Conservation (phyloP, 1,139 yeast genomes). For the Meyerozyma guilliermondii region DNA sequence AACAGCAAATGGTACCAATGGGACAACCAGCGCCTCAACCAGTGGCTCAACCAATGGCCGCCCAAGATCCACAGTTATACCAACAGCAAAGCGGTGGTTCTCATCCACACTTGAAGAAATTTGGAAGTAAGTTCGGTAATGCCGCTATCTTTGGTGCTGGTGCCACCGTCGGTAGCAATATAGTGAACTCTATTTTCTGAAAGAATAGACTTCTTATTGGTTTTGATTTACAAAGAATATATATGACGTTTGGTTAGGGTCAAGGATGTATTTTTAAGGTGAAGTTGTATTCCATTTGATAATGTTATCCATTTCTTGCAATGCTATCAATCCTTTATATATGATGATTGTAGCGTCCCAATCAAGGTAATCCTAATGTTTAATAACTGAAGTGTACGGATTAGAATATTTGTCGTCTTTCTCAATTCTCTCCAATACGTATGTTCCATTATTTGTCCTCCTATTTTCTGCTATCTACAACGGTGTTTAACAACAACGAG, state of each 20-base stretch:
- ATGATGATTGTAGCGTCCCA: too few species aligned
- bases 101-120: slow-evolving; percentile 45
- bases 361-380: too few species aligned
- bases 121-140: slow-evolving; percentile 82
- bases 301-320: not conserved
- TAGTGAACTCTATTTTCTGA: slow-evolving; percentile 80
- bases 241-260: too few species aligned
- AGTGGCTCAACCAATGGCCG: too few species aligned
- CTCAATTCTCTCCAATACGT: not conserved
- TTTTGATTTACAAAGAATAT: too few species aligned
- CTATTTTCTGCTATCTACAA: slow-evolving; percentile 54
- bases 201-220: too few species aligned
- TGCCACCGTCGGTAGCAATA: slow-evolving; percentile 86
- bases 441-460: slow-evolving; percentile 7
- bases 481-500: slow-evolving; percentile 84
- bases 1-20: slow-evolving; percentile 9
- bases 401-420: not conserved
- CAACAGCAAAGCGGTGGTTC: slow-evolving; percentile 11
- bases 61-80: slow-evolving; percentile 5
- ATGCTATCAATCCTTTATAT: too few species aligned
- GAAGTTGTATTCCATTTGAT: too few species aligned
- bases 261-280: too few species aligned
- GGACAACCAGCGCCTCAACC: too few species aligned
- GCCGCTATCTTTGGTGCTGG: slow-evolving; percentile 98
- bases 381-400: too few species aligned